Conservation (phyloP, 2,329 filamentous ascomycete species). For the Sporothrix brasiliensis region DNA sequence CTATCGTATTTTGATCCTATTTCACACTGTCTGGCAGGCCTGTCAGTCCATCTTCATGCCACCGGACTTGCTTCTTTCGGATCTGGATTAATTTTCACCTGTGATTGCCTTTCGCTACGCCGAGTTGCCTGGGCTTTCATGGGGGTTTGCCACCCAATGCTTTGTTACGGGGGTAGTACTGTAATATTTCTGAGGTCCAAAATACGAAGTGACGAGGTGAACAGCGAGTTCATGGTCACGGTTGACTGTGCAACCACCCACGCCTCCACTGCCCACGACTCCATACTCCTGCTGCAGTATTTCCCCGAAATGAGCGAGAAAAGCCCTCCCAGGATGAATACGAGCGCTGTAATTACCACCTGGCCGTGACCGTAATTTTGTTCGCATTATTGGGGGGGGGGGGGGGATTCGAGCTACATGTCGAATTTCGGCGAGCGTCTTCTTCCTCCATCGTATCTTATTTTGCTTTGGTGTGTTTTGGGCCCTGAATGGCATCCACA, state of each 20-base stretch:
- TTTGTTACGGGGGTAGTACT: background rate
- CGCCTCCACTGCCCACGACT: background rate
- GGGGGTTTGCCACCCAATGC: background rate
- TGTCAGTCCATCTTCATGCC: background rate
- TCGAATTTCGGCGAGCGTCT: background rate
- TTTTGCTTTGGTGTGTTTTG: background rate
- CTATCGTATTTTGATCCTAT: background rate
- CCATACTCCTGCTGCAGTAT: conserved; percentile 12
- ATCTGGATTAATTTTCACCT: conserved; percentile 18
- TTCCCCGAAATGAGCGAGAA: conserved; percentile 31
- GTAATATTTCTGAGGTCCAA: background rate
- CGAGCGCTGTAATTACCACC: conserved; percentile 24
- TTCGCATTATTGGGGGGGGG: background rate
- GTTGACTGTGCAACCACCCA: conserved; percentile 3
- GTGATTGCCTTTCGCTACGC: conserved; percentile 6
- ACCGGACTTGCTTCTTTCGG: background rate
- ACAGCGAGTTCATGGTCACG: background rate
- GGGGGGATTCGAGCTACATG: background rate
- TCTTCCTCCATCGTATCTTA: background rate
- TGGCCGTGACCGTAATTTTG: conserved; percentile 1
- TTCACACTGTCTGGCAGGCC: background rate
- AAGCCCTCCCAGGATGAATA: conserved; percentile 19
- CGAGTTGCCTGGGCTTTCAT: background rate
- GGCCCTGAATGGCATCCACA: conserved; percentile 4
- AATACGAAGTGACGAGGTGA: background rate